Base-by-base conservation (phyloP, 441 rosid species). In the Euphorbia schlechtendalii region DNA sequence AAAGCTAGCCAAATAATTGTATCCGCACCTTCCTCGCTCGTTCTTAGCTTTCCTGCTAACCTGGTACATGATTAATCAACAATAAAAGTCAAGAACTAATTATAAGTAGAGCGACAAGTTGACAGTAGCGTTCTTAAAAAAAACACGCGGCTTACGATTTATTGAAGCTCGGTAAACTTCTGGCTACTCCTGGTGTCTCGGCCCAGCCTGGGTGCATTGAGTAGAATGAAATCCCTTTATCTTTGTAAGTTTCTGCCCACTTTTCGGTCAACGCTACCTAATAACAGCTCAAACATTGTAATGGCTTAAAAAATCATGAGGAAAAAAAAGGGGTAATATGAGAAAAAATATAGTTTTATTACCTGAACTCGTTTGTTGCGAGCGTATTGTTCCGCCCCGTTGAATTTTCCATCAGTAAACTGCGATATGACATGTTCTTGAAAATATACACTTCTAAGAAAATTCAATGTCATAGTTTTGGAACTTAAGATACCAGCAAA, bases 161-260 rank as follows among this genome's bases (percentile, higher is more conserved):
- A 34, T 34, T 77, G 73, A 92, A 90, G 72, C 64, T 67, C 21
- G 96, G 94, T 63, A 92, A 67, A 70, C 90, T 90, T 27, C 58
- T 82, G 57, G 97, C 83, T 4, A 86, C 84, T 61, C 97, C 97
- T 0, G 94, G 94, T 5, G 96, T 92, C 77, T 79, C 87, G 54
- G 88, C 97, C 98, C 96, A 92, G 11, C 96, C 97, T 10, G 98
- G 98, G 73, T 90, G 97, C 98, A 92, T 89, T 0, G 94, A 61
- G 77, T 88, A 90, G 83, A 89, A 92, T 14, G 86, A 83, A 32
- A 92, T 79, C 59, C 92, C 90, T 80, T 72, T 86, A 68, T 77
- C 78, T 71, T 83, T 85, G 79, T 84, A 76, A 61, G 61, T 77
- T 59, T 83, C 90, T 10, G 86, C 82, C 96, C 96, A 92, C 49